Evolutionary conservation across 345 rosid species (phyloP).

Genomic region (Bretschneidera sinensis): DNA sequence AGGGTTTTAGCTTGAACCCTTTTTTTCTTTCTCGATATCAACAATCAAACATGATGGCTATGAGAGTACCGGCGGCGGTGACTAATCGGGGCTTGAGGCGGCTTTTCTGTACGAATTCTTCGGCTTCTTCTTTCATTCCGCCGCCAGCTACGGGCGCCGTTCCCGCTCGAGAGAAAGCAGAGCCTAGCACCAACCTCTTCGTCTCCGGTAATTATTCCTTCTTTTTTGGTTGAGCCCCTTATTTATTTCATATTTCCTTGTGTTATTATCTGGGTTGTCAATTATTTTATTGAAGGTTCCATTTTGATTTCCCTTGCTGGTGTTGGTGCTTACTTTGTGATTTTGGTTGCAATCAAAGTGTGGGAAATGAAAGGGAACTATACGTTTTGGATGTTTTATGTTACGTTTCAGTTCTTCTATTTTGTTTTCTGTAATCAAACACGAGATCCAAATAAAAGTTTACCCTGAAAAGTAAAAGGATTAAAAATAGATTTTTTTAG

Average conservation of each 20-base stretch:
- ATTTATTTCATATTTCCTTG: not conserved
- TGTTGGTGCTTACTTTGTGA: too few relatives aligned
- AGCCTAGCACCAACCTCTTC: conserved; percentile 74
- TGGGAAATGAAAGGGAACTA: not conserved
- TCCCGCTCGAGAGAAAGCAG: conserved; percentile 55
- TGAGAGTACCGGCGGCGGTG: conserved; percentile 26
- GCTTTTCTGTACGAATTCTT: conserved; percentile 37
- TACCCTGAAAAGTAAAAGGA: not conserved
- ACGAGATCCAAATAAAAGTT: not conserved
- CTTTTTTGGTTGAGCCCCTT: not conserved
- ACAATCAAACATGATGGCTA: conserved; percentile 21
- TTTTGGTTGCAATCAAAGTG: not conserved
- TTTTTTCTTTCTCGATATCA: not conserved
- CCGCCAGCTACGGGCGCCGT: conserved; percentile 19
- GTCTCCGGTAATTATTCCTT: conserved; percentile 43
- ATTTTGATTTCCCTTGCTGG: not conserved
- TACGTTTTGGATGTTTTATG: not conserved
- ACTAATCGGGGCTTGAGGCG: conserved; percentile 44
- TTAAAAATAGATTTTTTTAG: not conserved
- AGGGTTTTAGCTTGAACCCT: conserved; percentile 24
- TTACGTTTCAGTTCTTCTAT: not conserved
- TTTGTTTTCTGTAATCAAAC: not conserved
- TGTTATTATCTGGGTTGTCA: not conserved
- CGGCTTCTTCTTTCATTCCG: conserved; percentile 31
- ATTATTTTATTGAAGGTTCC: not conserved